Conservation (phyloP, 345 rosid genomes). For the Passiflora organensis region DNA sequence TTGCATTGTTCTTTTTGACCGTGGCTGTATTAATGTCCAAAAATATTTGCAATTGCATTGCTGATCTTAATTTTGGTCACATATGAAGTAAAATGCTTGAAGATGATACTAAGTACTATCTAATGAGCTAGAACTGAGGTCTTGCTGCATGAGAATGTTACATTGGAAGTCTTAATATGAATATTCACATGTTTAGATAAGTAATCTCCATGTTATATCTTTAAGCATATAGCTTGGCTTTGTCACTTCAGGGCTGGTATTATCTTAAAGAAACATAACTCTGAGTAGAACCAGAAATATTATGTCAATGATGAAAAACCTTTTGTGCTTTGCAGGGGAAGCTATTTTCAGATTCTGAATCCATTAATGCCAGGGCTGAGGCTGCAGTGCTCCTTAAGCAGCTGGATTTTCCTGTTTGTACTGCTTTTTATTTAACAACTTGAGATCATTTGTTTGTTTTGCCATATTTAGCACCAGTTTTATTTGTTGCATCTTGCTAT, state of each 20-base stretch:
- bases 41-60: too few species aligned
- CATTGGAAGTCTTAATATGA: not conserved
- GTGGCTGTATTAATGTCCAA: too few species aligned
- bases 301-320: slow-evolving; percentile 5
- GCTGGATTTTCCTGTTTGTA: slow-evolving; percentile 88
- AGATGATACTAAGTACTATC: too few species aligned
- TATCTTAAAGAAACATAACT: too few species aligned
- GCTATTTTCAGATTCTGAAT: slow-evolving; percentile 88
- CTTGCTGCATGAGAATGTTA: not conserved
- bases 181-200: too few species aligned
- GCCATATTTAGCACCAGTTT: not conserved
- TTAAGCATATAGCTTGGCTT: not conserved
- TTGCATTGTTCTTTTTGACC: too few species aligned
- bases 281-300: not conserved
- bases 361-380: slow-evolving; percentile 94
- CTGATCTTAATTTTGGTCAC: too few species aligned
- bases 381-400: slow-evolving; percentile 94
- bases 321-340: slow-evolving; percentile 45
- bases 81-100: too few species aligned
- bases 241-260: not conserved
- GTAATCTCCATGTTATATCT: not conserved
- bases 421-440: slow-evolving; percentile 14
- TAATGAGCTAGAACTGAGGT: too few species aligned
- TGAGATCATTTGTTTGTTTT: slow-evolving; percentile 8
- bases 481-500: not conserved